Evolutionary conservation across 2,329 filamentous ascomycete species (phyloP), one percentile per base, ranked within the genome.

Genomic region (Curvularia verruculosa): DNA sequence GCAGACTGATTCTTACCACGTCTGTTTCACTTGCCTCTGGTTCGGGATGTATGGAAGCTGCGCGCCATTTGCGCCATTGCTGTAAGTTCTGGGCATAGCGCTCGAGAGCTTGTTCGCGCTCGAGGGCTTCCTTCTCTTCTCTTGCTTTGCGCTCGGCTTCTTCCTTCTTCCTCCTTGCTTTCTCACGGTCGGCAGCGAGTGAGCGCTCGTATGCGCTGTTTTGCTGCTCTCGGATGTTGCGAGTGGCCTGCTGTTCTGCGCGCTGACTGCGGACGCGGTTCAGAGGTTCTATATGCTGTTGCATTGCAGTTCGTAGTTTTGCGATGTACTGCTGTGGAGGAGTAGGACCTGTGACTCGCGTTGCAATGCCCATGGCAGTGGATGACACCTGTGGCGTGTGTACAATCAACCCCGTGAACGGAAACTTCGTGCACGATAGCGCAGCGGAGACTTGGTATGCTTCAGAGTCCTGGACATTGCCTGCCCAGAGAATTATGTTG

Each of bases 131-230:
- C 26, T 84, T 85, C 18, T 89, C 90, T 28, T 81, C 83, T 0
- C 85, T 85, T 19, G 85, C 85, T 55, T 77, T 78, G 37, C 79
- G 81, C n/a, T 83, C 84, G 59, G 91, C 91, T 2, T 89, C 92
- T 74, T 96, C 92, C 48, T 85, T 85, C 72, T 86, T 86, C 73
- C 89, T 86, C 29, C 90, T 84, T 0, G 91, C 90, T 19, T 94
- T 88, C 75, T 96, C 93, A 37, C 93, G 84, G 76, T 99, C 95
- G 58, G 88, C 87, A 9, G 93, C 94, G 28, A 99, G 81, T 0
- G 91, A 96, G 59, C 92, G 87, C 78, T 99, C 93, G 75, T 99
- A 99, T 0, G 95, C 95, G 9, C 87, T 90, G 73, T 98, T 92
- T 74, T 99, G 95, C 75, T 96, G 87, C 59, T 89, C 85, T n/a